phyloP scores from a whole-genome alignment of 495 filamentous ascomycete species.

The Xylaria intraflava region DNA sequence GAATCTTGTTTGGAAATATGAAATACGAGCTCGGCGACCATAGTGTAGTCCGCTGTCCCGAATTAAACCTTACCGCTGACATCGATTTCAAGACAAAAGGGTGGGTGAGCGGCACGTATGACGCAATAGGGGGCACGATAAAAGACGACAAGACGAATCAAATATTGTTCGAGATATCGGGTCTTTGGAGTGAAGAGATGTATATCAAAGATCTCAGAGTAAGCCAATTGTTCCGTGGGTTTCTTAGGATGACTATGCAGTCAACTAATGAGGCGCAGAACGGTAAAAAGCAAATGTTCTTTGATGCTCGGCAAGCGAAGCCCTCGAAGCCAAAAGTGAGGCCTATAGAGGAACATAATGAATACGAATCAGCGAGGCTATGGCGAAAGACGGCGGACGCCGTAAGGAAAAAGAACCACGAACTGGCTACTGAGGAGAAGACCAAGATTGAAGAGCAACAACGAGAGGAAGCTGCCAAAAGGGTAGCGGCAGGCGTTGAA shows the following conservation, averaged over 20 bases:
- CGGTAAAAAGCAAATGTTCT: conserved; percentile 79
- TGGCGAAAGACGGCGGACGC: conserved; percentile 78
- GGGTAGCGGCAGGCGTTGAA: conserved; percentile 73
- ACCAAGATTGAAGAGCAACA: conserved; percentile 88
- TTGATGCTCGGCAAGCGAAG: conserved; percentile 72
- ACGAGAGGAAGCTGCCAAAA: conserved; percentile 76
- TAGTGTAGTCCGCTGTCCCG: conserved; percentile 88
- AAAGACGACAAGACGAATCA: conserved; percentile 84
- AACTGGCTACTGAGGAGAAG: conserved; percentile 89
- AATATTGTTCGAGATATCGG: conserved; percentile 79
- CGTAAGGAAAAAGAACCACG: conserved; percentile 77
- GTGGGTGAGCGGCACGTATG: conserved; percentile 93
- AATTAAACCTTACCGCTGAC: conserved; percentile 78
- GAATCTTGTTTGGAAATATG: conserved; percentile 98
- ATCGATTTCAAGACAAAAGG: conserved; percentile 99
- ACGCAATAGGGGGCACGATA: conserved; percentile 89
- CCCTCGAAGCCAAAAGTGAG: conserved; percentile 69
- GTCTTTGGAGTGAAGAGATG: conserved; percentile 94
- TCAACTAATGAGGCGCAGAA: conserved; percentile 47
- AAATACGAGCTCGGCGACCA: conserved; percentile 98
- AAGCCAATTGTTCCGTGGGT: conserved; percentile 21
- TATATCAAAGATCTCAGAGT: conserved; percentile 75
- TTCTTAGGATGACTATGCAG: neutral
- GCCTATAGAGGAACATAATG: conserved; percentile 78
- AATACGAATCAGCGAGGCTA: conserved; percentile 81